Base-by-base conservation (phyloP, 2,329 filamentous ascomycete species). In the Colletotrichum navitas region DNA sequence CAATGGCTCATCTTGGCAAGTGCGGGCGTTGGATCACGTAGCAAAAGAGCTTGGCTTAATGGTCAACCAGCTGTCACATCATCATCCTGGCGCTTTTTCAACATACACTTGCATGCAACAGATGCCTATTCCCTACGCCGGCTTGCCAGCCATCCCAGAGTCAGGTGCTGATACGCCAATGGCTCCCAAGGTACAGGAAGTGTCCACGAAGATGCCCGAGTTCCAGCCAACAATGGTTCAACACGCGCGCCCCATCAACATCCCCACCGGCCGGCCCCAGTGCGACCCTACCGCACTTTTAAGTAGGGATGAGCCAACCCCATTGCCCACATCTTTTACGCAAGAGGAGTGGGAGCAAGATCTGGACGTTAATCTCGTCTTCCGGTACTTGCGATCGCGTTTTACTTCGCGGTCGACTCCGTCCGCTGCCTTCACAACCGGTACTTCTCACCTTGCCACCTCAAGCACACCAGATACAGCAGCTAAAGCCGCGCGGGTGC, bases 281-380 rank as follows among this genome's bases (percentile, higher is more conserved):
- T 29, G 29, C 26, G 74, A 74, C 32, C 66, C 56, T 56, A 63
- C 66, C 26, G 59, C 54, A n/a, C 43, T 56, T 18, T n/a, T 56
- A 47, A 58, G 32, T 52, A 62, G 60, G 45, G 66, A 72, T 64
- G 72, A 74, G 45, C 58, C 62, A 62, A 66, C 66, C 8, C 56
- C 65, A n/a, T 29, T 66, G 36, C 52, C 73, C 24, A 75, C 75
- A 5, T 73, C 80, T 0, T 90, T 90, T 73, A 89, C 87, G 1
- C 86, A 93, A 76, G 93, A 96, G 45, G 96, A 97, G 78, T 99
- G 96, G 96, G 95, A 98, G 81, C 91, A 92, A 72, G 93, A 97
- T 65, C 87, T 98, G 6, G 95, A 98, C 77, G 89, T 98, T 74
- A 93, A 93, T 78, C 92, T 97, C 80, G 93, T 98, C 43, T 98